A percentile compares a stretch with the other conserved stretches of the same genome.
Evolutionary conservation across 2,329 filamentous ascomycete species (phyloP).

Genomic region (Aspergillus sp.): DNA sequence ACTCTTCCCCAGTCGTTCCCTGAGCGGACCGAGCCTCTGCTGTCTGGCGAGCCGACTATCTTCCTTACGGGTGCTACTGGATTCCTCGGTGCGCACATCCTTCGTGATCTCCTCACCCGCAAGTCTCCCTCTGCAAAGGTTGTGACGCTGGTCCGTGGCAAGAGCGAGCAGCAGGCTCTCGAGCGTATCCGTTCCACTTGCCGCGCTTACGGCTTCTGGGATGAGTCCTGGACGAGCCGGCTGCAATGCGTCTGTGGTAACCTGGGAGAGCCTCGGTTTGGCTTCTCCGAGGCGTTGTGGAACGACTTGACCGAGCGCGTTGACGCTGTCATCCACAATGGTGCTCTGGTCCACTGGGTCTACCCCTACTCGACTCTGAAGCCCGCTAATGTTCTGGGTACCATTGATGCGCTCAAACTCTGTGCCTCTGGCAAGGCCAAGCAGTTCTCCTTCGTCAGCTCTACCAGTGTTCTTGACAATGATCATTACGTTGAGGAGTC

Average conservation of each 20-base stretch:
- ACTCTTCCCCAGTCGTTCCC: slow-evolving; percentile 49
- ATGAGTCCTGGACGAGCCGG: slow-evolving; percentile 59
- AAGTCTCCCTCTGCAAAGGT: slow-evolving; percentile 58
- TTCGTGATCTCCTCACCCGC: slow-evolving; percentile 70
- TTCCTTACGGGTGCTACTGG: slow-evolving; percentile 89
- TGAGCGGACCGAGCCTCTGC: slow-evolving; percentile 32
- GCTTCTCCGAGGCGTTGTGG: slow-evolving; percentile 67
- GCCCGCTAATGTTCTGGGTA: slow-evolving; percentile 75
- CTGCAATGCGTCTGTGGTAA: slow-evolving; percentile 72
- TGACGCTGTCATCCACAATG: slow-evolving; percentile 80
- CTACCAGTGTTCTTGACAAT: slow-evolving; percentile 78
- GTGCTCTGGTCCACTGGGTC: slow-evolving; percentile 77
- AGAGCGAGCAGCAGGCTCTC: slow-evolving; percentile 59
- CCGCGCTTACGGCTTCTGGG: slow-evolving; percentile 78
- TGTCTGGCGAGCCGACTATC: slow-evolving; percentile 53
- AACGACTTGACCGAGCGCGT: slow-evolving; percentile 62
- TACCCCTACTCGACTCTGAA: slow-evolving; percentile 71
- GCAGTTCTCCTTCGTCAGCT: slow-evolving; percentile 76
- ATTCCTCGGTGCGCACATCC: slow-evolving; percentile 79
- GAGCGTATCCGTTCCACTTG: slow-evolving; percentile 67
- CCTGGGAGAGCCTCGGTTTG: slow-evolving; percentile 69
- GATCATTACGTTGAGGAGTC: slow-evolving; percentile 78
- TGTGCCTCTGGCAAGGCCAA: slow-evolving; percentile 78
- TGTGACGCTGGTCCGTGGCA: slow-evolving; percentile 73
- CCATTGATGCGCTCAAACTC: slow-evolving; percentile 71